These are phyloP conservation scores for Papiliotrema laurentii DNA, from an alignment of 1,284 basidiomycete species.

Conservation along the genomic window DNA sequence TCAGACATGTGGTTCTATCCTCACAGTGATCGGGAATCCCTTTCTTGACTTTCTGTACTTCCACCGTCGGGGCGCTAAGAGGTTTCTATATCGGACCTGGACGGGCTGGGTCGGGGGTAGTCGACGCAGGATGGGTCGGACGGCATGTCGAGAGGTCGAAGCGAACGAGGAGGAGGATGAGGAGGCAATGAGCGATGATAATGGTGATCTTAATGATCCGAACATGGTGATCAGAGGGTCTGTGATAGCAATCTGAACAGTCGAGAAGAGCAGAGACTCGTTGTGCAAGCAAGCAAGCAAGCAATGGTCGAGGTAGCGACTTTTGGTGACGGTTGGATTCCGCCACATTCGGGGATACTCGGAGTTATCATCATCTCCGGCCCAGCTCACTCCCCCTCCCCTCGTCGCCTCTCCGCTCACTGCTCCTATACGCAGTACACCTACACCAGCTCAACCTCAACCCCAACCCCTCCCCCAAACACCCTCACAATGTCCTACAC, in stretches of 20 bases:
- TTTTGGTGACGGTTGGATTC: constrained; percentile 3
- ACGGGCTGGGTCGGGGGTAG: constrained; percentile 7
- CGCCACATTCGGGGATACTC: constrained; percentile 10
- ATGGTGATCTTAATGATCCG: constrained; percentile 9
- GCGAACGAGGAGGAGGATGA: constrained; percentile 24
- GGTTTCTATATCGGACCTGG: constrained; percentile 51
- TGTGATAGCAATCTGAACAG: not conserved
- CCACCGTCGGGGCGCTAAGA: constrained; percentile 75
- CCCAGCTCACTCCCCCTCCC: not conserved
- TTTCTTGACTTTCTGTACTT: constrained; percentile 85
- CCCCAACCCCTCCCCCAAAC: constrained; percentile 6
- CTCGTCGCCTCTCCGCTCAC: not conserved
- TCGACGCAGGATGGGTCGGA: constrained; percentile 5
- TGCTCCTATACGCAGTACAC: not conserved
- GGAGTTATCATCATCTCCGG: constrained; percentile 3
- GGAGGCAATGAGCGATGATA: constrained; percentile 13
- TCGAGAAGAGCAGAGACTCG: not conserved
- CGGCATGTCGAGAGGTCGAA: constrained; percentile 22
- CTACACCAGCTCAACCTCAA: not conserved
- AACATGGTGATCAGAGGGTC: no score
- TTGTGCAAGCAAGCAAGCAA: no score
- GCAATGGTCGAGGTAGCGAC: not conserved
- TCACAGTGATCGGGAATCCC: constrained; percentile 61
- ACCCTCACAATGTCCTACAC: constrained; percentile 46
- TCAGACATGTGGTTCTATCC: no score